Conservation (phyloP, 148 eudicot species). For the Rhododendron williamsianum region DNA sequence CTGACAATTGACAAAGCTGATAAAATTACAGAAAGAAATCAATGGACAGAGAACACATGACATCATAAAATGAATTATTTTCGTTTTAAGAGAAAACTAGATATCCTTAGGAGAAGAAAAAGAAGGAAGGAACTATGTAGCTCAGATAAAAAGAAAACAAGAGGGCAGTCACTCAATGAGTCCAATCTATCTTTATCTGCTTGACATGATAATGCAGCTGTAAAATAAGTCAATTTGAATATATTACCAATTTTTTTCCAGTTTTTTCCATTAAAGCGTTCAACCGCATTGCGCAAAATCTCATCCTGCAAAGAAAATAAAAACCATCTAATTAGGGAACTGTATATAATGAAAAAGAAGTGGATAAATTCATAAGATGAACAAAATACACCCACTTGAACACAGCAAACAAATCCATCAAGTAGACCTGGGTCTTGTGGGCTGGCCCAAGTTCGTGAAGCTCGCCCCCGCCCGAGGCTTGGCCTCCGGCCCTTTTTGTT, state of each 20-base stretch:
- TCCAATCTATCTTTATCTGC: not conserved
- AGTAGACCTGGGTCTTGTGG: not conserved
- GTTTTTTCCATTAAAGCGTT: slow-evolving; percentile 76
- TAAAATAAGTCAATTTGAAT: not conserved
- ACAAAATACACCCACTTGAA: not conserved
- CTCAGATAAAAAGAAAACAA: not conserved
- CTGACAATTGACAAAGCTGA: not conserved
- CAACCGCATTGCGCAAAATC: slow-evolving; percentile 70
- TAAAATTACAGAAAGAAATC: not conserved
- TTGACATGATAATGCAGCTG: not conserved
- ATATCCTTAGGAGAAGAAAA: not conserved
- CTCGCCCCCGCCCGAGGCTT: not conserved
- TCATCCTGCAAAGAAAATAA: slow-evolving; percentile 58
- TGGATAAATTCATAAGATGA: not conserved
- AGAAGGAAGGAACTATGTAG: not conserved
- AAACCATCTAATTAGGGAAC: slow-evolving; percentile 1
- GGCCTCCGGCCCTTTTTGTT: not conserved
- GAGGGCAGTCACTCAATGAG: not conserved
- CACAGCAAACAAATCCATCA: not conserved
- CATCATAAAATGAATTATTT: not conserved
- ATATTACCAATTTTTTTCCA: slow-evolving; percentile 91
- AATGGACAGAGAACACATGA: not conserved
- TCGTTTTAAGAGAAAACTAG: not conserved
- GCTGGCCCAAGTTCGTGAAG: not conserved
- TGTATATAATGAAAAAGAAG: not conserved